Base-by-base conservation (phyloP, 495 filamentous ascomycete species). In the Tuber calosporum region DNA sequence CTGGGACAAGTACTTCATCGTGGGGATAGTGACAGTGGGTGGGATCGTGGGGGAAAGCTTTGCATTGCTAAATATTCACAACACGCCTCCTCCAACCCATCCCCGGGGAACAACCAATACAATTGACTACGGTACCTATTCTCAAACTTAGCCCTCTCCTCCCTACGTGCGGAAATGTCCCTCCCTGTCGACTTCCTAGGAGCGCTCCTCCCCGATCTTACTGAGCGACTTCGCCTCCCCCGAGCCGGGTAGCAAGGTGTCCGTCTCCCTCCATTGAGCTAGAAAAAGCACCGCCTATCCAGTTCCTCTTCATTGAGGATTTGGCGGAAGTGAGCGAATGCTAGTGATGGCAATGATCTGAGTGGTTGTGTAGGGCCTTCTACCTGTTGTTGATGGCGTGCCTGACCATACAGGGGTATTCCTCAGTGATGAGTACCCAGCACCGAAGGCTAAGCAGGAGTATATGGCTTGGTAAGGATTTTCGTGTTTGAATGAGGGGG, bases 301-400 rank as follows among this genome's bases (percentile, higher is more conserved):
- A 53, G 74, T 17, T 79, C 76, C 17, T 68, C 67, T 58, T 38
- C 37, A 11, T 53, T 53, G 48, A 13, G 4, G 48, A 17, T 26
- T n/a, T 66, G 36, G 36, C 30, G 40, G 58, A 1, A 37, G 48
- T n/a, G 15, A n/a, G 38, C 15, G 43, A 45, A 22, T 45, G 43
- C 5, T 22, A 7, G 19, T 45, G 20, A 45, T 22, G 37, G 34
- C 36, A 6, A 70, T 36, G 20, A 43, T 43, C 42, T 43, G 42
- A 15, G 15, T 43, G 42, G 15, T n/a, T 37, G 38, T n/a, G 26
- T 39, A 73, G 67, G 74, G 76, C 4, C 34, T 81, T 40, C 74
- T 81, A 45, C 78, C 80, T 71, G 75, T 81, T 11, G 72, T 80
- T 7, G 81, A 82, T 75, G 75, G 77, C 37, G 73, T 81, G 62